Base-by-base conservation (phyloP, 805 yeast species). In the Blastobotrys peoriensis region DNA sequence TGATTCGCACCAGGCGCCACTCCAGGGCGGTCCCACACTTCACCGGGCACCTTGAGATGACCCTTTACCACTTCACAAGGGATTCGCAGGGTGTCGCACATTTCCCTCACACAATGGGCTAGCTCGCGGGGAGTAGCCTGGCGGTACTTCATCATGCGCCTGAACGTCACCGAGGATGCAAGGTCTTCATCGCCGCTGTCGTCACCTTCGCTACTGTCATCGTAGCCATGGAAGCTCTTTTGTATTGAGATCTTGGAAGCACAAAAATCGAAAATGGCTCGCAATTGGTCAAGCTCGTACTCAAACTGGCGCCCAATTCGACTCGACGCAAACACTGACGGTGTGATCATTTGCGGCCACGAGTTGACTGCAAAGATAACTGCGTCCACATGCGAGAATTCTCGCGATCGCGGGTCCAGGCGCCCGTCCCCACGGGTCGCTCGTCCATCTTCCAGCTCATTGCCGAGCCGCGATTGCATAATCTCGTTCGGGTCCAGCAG, bases 61-160 rank as follows among this genome's bases (percentile, higher is more conserved):
- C 98, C 98, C 20, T 79, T 67, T 2, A 93, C 79, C 1, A 87
- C 71, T 48, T 85, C 93, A 51, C 87, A 77, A 5, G 82, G 79
- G 33, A 93, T 72, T 8, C 82, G 80, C 40, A 89, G 67, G 0
- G 81, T 71, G 43, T 75, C 79, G 38, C 91, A 78, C 68, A 93
- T 76, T 47, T 78, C 75, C 49, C 80, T 79, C 61, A 87, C 84
- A 17, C 87, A 64, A 68, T 83, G 79, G 6, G 93, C 86, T 45
- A 91, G 61, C 57, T 87, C 95, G 53, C 76, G 82, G 1, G 86
- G 64, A 43, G 73, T 78, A 41, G 79, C 91, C 56, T 70, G 75
- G 48, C 74, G 74, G 46, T 65, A 66, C 36, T 64, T 61, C 58
- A 68, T 60, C 1, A 64, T 57, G 3, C 58, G 42, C 13, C 52